A percentile compares a stretch with the other conserved stretches of the same genome.
Conservation (phyloP, 2,329 filamentous ascomycete genomes). For the Neofusicoccum cordaticola region DNA sequence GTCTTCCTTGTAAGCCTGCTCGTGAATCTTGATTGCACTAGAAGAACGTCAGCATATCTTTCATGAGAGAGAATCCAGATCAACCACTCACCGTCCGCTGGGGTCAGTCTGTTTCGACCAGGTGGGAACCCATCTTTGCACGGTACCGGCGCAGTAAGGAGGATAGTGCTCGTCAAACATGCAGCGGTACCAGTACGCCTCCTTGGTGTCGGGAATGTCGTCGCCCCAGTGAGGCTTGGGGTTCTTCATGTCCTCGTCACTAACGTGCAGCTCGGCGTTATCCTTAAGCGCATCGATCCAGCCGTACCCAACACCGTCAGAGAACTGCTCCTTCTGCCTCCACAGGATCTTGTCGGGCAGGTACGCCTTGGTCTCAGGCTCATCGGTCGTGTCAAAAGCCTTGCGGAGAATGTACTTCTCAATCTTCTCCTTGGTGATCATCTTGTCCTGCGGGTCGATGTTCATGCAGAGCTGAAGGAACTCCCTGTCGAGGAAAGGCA, state of each 20-base stretch:
- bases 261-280: constrained; percentile 82
- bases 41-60: constrained; percentile 17
- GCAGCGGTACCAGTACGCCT: constrained; percentile 96
- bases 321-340: constrained; percentile 99
- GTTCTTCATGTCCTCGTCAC: constrained; percentile 98
- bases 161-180: constrained; percentile 99
- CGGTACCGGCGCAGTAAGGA: constrained; percentile 81
- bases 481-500: constrained; percentile 96
- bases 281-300: constrained; percentile 99
- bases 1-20: constrained; percentile 24
- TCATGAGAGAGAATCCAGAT: background rate
- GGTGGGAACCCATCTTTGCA: constrained; percentile 94
- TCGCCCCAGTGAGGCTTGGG: constrained; percentile 93
- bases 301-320: constrained; percentile 95
- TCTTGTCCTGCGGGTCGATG: constrained; percentile 91
- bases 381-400: constrained; percentile 90
- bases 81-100: constrained; percentile 68
- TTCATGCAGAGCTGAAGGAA: constrained; percentile 93
- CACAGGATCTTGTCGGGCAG: constrained; percentile 95
- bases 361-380: constrained; percentile 77
- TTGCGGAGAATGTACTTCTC: constrained; percentile 99
- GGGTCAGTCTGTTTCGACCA: constrained; percentile 97
- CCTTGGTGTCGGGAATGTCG: constrained; percentile 94
- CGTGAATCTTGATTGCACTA: constrained; percentile 25
- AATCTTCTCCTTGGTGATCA: constrained; percentile 85